Base-by-base conservation (phyloP, 2,329 filamentous ascomycete species). In the Pseudogymnoascus sp. region DNA sequence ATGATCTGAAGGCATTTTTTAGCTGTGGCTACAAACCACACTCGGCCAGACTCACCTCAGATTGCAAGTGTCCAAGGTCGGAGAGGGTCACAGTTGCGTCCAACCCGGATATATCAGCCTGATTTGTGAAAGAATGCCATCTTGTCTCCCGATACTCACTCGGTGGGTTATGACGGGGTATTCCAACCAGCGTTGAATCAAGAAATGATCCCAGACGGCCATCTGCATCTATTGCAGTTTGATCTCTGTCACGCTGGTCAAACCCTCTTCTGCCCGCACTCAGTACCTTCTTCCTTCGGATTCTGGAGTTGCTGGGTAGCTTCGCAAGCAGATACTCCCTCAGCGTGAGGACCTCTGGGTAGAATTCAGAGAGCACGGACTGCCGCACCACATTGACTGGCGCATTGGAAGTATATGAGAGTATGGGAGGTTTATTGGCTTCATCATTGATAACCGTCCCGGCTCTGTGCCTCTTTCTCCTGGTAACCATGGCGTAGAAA, bases 281-380 rank as follows among this genome's bases (percentile, higher is more conserved):
- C 1, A 75, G 70, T 57, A 87, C 79, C 68, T 84, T 86, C 69
- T 78, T 83, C 31, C 81, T 76, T 50, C 84, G 76, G 60, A 85
- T 71, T 61, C 80, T 88, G 4, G 90, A 93, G 9, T 83, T 79
- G n/a, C 73, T 66, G 0, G 89, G 87, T 9, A 95, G 80, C 63
- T 79, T 82, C 17, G 77, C 77, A 57, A 92, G 76, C 39, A 92
- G 76, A 75, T 90, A 89, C 62, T 87, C 79, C 68, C 90, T 85
- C 62, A 96, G 76, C 0, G 85, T 85, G 61, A 84, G 73, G 10
- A 92, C 81, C 54, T 79, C 74, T 6, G 80, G 74, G 74, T 92
- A 96, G 74, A 87, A 89, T 64, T 82, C 81, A 50, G 79, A 79
- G 62, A 96, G 78, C 35, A 94, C 80, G 60, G 84, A 83, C 70